These are phyloP conservation scores for Colletotrichum australisinense DNA, from an alignment of 2,329 filamentous ascomycete genomes.

Conservation along the genomic window DNA sequence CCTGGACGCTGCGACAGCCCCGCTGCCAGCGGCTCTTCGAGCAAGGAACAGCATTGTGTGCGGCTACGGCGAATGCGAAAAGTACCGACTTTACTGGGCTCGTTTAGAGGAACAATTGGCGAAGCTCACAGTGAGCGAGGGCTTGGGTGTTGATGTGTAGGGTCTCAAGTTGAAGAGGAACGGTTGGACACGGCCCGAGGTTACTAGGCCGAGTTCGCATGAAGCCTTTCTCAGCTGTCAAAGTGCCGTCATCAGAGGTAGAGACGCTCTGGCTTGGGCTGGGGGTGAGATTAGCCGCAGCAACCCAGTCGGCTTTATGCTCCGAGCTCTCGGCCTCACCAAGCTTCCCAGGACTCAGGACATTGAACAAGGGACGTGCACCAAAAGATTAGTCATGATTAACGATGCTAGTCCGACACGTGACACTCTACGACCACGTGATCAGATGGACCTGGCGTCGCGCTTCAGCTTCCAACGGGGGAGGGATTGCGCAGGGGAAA, in stretches of 20 bases:
- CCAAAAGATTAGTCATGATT: too few relatives aligned
- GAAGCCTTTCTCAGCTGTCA: slow-evolving; percentile 22
- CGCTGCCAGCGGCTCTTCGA: slow-evolving; percentile 22
- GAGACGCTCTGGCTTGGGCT: background rate
- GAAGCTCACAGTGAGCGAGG: background rate
- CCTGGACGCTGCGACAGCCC: slow-evolving; percentile 35
- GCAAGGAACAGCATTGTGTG: slow-evolving; percentile 46
- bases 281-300: background rate
- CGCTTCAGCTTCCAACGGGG: background rate
- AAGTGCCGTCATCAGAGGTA: slow-evolving; percentile 28
- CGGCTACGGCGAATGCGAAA: background rate
- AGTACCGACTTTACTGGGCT: background rate
- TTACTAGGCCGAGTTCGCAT: slow-evolving; percentile 33
- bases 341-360: background rate
- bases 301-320: background rate
- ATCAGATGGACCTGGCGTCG: background rate
- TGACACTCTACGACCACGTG: background rate
- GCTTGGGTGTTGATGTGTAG: slow-evolving; percentile 3
- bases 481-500: background rate
- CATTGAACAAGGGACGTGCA: too few relatives aligned
- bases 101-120: background rate
- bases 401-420: background rate
- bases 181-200: slow-evolving; percentile 55
- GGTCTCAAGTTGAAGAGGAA: background rate
- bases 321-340: slow-evolving; percentile 3